Evolutionary conservation across 345 rosid genomes (phyloP).

Genomic region (Boechera divaricarpa): DNA sequence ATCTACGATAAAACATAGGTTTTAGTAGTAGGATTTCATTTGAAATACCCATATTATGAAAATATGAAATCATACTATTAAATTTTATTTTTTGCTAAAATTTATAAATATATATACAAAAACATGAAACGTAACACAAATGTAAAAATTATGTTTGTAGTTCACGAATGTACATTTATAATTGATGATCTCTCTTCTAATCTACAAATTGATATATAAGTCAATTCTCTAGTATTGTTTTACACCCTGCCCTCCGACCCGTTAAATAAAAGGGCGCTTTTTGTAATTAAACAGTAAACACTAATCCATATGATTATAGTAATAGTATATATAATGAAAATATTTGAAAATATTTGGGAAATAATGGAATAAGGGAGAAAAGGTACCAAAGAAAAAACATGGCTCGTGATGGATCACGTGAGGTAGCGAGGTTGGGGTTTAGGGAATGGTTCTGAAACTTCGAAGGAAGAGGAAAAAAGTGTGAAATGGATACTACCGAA

Average conservation of each 20-base stretch:
- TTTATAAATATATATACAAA: background rate
- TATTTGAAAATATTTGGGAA: background rate
- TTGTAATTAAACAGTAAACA: background rate
- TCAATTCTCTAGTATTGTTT: conserved; percentile 12
- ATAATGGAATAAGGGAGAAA: background rate
- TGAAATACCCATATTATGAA: too few species aligned
- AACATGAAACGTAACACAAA: background rate
- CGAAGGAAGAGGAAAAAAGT: conserved; percentile 31
- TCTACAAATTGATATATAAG: too few species aligned
- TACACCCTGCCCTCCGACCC: conserved; percentile 4
- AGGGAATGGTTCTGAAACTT: conserved; percentile 35
- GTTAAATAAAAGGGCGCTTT: background rate
- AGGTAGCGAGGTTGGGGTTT: conserved; percentile 30
- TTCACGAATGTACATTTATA: too few species aligned
- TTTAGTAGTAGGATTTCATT: too few species aligned
- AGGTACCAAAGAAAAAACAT: conserved; percentile 22
- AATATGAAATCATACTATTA: background rate
- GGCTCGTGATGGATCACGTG: conserved; percentile 44
- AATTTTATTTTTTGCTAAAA: background rate
- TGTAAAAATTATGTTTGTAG: background rate
- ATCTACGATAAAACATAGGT: background rate
- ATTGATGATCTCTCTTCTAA: too few species aligned
- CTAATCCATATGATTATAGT: background rate
- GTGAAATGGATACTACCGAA: conserved; percentile 41
- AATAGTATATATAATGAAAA: background rate